Percentiles rank a stretch among this genome's conserved stretches.
Conservation (phyloP, 2,329 filamentous ascomycete species). For the Chrysosporium keratinophilum region DNA sequence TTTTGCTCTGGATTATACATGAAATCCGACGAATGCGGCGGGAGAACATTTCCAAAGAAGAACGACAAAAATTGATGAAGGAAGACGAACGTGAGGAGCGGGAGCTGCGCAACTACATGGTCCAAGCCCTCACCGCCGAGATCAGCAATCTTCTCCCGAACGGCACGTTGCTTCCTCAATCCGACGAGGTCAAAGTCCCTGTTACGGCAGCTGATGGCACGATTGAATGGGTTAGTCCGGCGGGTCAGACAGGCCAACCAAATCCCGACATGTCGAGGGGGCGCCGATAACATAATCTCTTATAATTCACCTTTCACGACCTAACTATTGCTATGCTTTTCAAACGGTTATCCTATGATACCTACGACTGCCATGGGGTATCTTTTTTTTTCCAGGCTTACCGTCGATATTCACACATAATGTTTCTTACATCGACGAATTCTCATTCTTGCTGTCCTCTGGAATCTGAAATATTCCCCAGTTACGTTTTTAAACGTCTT, state of each 20-base stretch:
- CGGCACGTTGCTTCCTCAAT: constrained; percentile 13
- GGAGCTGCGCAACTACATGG: constrained; percentile 38
- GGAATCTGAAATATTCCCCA: not conserved
- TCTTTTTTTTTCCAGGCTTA: not conserved
- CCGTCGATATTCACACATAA: not conserved
- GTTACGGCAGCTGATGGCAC: constrained; percentile 28
- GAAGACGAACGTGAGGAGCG: constrained; percentile 42
- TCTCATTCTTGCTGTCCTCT: not conserved
- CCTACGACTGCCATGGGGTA: constrained; percentile 2
- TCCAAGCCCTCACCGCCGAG: constrained; percentile 37
- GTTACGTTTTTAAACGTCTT: not conserved
- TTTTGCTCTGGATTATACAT: constrained; percentile 79
- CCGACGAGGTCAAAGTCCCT: constrained; percentile 36
- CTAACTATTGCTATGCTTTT: not conserved
- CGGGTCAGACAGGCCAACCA: constrained; percentile 21
- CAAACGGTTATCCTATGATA: not conserved
- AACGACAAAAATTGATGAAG: constrained; percentile 46
- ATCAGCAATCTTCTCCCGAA: constrained; percentile 35
- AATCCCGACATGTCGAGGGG: constrained; percentile 27
- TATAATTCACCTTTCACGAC: not conserved
- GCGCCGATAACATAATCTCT: constrained; percentile 22
- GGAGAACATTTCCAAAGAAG: constrained; percentile 62
- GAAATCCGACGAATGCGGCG: constrained; percentile 82
- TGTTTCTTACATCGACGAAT: not conserved
- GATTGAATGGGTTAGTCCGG: constrained; percentile 26